Evolutionary conservation across 768 basidiomycete species (phyloP).

Genomic region (Termitomyces sp.): DNA sequence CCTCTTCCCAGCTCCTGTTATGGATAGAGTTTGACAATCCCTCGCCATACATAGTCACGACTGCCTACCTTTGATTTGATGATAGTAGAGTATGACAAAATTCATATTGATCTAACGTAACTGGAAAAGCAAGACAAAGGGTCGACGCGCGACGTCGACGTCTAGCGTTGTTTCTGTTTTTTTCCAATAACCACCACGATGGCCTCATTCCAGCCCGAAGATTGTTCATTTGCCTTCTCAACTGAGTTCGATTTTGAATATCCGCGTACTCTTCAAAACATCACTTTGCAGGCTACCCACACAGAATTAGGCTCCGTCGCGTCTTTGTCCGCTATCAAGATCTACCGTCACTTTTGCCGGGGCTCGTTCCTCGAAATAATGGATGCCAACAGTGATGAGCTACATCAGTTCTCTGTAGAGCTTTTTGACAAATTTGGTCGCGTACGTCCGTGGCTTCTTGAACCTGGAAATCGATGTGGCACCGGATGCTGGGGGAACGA

Average conservation of each 20-base stretch:
- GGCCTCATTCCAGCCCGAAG: not conserved
- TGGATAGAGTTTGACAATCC: no score
- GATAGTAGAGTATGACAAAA: not conserved
- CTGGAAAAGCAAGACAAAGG: not conserved
- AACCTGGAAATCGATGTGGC: slow-evolving; percentile 25
- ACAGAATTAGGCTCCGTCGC: slow-evolving; percentile 3
- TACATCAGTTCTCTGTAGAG: slow-evolving; percentile 23
- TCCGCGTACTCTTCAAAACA: not conserved
- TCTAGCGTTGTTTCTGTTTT: not conserved
- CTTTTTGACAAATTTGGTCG: slow-evolving; percentile 27
- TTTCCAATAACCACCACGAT: not conserved
- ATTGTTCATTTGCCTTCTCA: not conserved
- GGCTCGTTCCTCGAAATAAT: slow-evolving; percentile 19
- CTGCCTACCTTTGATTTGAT: no score
- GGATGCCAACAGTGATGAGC: slow-evolving; percentile 27
- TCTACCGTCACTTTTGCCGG: not conserved
- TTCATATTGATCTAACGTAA: not conserved
- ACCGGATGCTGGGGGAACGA: slow-evolving; percentile 28
- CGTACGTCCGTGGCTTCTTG: slow-evolving; percentile 20
- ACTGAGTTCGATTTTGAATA: not conserved
- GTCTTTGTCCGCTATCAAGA: slow-evolving; percentile 5
- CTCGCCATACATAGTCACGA: no score
- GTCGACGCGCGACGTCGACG: no score
- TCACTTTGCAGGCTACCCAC: slow-evolving; percentile 3
- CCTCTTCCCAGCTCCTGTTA: not conserved